Conservation (phyloP, 805 yeast genomes). For the Candida incommunis region DNA sequence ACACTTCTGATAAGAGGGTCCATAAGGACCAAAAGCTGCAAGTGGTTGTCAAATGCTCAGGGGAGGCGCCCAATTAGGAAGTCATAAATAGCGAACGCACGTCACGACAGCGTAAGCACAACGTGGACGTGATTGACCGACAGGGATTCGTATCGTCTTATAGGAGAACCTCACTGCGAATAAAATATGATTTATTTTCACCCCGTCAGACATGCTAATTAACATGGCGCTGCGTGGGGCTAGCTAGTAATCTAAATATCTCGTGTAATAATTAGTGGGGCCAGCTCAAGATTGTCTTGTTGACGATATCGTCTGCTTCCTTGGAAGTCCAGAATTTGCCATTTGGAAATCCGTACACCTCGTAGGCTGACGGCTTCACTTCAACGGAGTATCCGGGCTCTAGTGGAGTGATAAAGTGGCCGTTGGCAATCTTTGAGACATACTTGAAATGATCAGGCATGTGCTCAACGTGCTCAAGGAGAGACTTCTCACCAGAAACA, state of each 20-base stretch:
- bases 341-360: conserved; percentile 17
- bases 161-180: too few relatives aligned
- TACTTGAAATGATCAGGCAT: conserved; percentile 19
- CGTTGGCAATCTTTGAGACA: conserved; percentile 18
- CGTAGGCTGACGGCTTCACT: conserved; percentile 16
- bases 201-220: too few relatives aligned
- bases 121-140: too few relatives aligned
- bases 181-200: too few relatives aligned
- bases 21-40: too few relatives aligned
- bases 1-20: not conserved
- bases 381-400: conserved; percentile 23
- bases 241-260: too few relatives aligned
- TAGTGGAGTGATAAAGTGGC: conserved; percentile 19
- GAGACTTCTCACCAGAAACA: conserved; percentile 19
- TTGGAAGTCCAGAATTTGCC: conserved; percentile 21
- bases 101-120: too few relatives aligned
- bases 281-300: conserved; percentile 6
- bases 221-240: too few relatives aligned
- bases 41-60: too few relatives aligned
- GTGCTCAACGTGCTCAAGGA: conserved; percentile 22
- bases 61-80: too few relatives aligned
- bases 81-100: too few relatives aligned
- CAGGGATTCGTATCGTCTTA: too few relatives aligned
- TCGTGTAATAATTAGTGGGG: conserved; percentile 2
- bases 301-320: conserved; percentile 9